Conservation (phyloP, 106 monocot species). For the Dendrobium huoshanense region DNA sequence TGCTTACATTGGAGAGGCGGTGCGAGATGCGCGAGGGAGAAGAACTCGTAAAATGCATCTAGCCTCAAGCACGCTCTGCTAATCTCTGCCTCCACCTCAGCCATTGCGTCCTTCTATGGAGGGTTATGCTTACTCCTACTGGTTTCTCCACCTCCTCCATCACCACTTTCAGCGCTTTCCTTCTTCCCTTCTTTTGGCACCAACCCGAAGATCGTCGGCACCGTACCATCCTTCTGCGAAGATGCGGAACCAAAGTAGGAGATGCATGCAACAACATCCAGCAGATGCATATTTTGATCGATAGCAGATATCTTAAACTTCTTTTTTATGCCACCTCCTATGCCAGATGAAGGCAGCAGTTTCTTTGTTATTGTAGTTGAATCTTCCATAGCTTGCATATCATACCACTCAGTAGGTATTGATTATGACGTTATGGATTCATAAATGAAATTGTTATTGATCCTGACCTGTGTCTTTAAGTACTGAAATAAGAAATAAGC, state of each 20-base stretch:
- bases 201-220: neutral
- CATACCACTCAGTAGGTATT: neutral
- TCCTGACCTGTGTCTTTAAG: neutral
- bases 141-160: neutral
- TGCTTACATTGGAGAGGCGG: too few species aligned
- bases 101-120: slow-evolving; percentile 22
- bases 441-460: neutral
- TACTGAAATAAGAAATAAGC: slow-evolving; percentile 9
- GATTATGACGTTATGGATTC: neutral
- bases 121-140: slow-evolving; percentile 18
- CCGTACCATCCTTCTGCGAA: slow-evolving; percentile 10
- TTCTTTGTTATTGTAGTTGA: too few species aligned
- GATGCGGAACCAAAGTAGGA: slow-evolving; percentile 46
- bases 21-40: too few species aligned
- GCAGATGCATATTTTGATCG: slow-evolving; percentile 27
- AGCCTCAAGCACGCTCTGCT: slow-evolving; percentile 58
- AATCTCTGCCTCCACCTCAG: slow-evolving; percentile 54
- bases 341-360: too few species aligned
- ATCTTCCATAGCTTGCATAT: too few species aligned
- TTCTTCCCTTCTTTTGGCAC: neutral
- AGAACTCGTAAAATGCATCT: slow-evolving; percentile 91
- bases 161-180: neutral
- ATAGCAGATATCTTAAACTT: too few species aligned
- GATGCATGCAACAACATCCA: slow-evolving; percentile 82
- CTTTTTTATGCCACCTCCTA: too few species aligned